A percentile compares a stretch with the other conserved stretches of the same genome.
Conservation (phyloP, 176 grass and related monocot genomes). For the Oryza rufipogon region DNA sequence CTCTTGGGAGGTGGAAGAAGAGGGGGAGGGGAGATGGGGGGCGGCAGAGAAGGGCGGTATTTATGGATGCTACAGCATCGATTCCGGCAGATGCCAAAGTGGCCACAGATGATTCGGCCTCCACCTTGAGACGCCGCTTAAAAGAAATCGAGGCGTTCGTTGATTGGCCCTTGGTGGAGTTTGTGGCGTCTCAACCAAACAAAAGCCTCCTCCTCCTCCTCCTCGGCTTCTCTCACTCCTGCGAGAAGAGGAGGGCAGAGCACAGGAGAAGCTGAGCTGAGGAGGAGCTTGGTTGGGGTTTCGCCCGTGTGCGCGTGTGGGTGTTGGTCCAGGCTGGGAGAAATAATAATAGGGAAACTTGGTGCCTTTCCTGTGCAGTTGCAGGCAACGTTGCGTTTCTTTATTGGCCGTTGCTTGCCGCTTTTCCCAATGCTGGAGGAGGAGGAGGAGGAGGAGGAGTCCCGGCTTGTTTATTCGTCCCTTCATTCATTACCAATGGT, state of each 20-base stretch:
- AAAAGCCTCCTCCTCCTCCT: constrained; percentile 40
- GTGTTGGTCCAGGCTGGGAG: constrained; percentile 47
- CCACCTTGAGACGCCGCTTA: constrained; percentile 54
- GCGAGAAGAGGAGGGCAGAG: neutral
- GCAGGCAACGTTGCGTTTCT: constrained; percentile 49
- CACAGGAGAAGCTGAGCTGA: too few species aligned
- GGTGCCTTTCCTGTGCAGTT: constrained; percentile 33
- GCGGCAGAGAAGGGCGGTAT: constrained; percentile 30
- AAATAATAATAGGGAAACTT: constrained; percentile 16
- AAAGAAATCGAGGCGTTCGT: constrained; percentile 25
- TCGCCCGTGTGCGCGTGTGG: constrained; percentile 30
- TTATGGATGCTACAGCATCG: constrained; percentile 28
- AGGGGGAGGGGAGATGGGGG: constrained; percentile 33
- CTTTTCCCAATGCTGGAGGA: constrained; percentile 36
- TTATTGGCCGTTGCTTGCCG: constrained; percentile 62
- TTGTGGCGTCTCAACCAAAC: constrained; percentile 71
- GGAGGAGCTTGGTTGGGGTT: neutral
- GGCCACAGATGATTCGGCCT: constrained; percentile 48
- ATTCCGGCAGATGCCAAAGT: constrained; percentile 67
- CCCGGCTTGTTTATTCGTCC: neutral
- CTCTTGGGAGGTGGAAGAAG: neutral
- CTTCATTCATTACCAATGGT: too few species aligned
- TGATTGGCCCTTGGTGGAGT: constrained; percentile 66
- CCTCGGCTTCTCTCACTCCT: neutral
- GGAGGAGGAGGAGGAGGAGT: neutral